Conservation (phyloP, 176 grass and related monocot genomes). For the Eleusine indica region DNA sequence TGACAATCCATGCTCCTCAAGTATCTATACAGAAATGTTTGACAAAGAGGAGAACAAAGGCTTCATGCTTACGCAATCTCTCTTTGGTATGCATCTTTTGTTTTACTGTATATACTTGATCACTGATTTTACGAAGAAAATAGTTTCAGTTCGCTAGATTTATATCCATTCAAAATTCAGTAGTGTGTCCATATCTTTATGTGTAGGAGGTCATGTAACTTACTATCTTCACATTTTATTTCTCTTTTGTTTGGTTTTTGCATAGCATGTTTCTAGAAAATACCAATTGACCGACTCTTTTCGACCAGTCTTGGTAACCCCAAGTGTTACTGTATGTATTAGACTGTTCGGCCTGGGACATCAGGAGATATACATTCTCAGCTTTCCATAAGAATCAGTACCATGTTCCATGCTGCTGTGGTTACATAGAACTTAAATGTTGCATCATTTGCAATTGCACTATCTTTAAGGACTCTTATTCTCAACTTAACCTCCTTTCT, state of each 20-base stretch:
- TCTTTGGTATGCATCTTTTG: slow-evolving; percentile 54
- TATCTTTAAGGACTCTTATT: slow-evolving; percentile 7
- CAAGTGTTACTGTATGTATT: neutral
- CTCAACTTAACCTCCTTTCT: slow-evolving; percentile 21
- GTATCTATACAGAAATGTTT: slow-evolving; percentile 59
- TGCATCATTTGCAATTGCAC: neutral
- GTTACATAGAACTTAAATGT: slow-evolving; percentile 17
- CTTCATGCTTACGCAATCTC: slow-evolving; percentile 42
- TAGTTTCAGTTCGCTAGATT: slow-evolving; percentile 1
- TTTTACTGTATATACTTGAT: slow-evolving; percentile 7
- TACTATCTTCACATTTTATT: neutral
- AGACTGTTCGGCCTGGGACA: neutral
- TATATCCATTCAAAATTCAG: neutral
- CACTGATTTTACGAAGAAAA: neutral
- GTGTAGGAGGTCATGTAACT: neutral
- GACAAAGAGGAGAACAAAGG: slow-evolving; percentile 74
- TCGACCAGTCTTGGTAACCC: slow-evolving; percentile 1
- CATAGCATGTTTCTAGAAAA: neutral
- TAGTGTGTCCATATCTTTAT: neutral
- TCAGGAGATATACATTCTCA: neutral
- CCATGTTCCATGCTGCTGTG: neutral
- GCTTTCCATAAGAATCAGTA: slow-evolving; percentile 5
- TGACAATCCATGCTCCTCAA: slow-evolving; percentile 58
- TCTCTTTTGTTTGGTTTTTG: neutral
- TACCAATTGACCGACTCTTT: slow-evolving; percentile 13